These are phyloP conservation scores for Cytospora piceae DNA, from an alignment of 2,329 filamentous ascomycete genomes.

Conservation along the genomic window DNA sequence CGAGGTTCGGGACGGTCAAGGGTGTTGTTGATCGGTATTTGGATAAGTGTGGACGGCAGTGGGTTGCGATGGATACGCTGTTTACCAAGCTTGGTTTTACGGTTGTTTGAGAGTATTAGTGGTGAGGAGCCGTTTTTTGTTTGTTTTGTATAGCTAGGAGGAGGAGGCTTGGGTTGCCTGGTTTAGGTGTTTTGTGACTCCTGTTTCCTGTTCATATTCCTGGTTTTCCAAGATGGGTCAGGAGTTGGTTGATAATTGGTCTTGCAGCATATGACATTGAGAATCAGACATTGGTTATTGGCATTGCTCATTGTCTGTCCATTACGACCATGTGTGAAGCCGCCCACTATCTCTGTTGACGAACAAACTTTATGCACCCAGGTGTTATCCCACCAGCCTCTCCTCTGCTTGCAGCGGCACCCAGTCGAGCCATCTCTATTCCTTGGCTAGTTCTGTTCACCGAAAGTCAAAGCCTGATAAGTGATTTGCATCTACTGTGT, in stretches of 20 bases:
- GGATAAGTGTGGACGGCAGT: constrained; percentile 87
- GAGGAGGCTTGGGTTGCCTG: not conserved
- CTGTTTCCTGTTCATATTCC: not conserved
- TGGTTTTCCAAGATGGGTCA: not conserved
- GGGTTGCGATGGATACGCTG: constrained; percentile 90
- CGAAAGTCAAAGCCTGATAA: no score
- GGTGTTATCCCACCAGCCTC: no score
- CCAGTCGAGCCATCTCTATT: no score
- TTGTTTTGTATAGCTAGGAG: constrained; percentile 5
- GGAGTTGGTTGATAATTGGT: not conserved
- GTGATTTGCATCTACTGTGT: no score
- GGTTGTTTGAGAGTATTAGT: constrained; percentile 30
- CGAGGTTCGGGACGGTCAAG: constrained; percentile 76
- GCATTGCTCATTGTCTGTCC: not conserved
- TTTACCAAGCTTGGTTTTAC: constrained; percentile 70
- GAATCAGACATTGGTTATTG: not conserved
- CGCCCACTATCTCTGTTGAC: no score
- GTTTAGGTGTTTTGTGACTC: not conserved
- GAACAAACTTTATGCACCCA: no score
- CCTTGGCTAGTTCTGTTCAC: no score
- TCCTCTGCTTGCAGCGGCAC: no score
- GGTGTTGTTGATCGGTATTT: constrained; percentile 80
- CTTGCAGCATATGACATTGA: not conserved
- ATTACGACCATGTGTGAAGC: not conserved
- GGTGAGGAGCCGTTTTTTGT: not conserved